Base-by-base conservation (phyloP, 192 early-diverging fungal species). In the Endogone sp. region DNA sequence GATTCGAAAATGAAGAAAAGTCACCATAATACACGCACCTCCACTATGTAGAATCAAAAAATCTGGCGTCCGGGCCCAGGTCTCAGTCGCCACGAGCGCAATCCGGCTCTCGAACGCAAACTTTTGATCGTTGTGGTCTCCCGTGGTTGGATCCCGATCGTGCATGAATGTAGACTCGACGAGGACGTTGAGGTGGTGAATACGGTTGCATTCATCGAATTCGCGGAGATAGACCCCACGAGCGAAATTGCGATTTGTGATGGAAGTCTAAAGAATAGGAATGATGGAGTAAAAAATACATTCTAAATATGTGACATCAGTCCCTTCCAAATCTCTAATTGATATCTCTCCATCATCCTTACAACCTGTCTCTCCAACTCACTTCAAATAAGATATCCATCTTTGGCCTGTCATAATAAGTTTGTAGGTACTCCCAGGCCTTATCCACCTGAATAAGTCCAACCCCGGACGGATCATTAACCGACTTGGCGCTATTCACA, bases 161-260 rank as follows among this genome's bases (percentile, higher is more conserved):
- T 83, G 78, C 78, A 84, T 85, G 79, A 85, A 94, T 59, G 75
- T 82, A 31, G 85, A 91, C 60, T 69, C 65, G 6, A 89, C 79
- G 54, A 79, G 62, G 9, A 91, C 79, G 27, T 81, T 79, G 60
- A 89, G 37, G 29, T 83, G 77, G 57, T 91, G 86, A 9, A 82
- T 73, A 59, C 82, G 78, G 56, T 74, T 86, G 24, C 90, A 91
- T 68, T 95, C 91, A 54, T 88, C 82, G 57, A 78, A 67, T 55
- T 93, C 86, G 71, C 96, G 87, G 68, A 98, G 76, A 66, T 98
- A 98, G 55, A 98, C 81, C n/a, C 96, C 96, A 62, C 93, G 87
- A 28, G 75, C 82, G 13, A 67, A 69, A 56, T 84, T 78, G 24
- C 71, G 67, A 44, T 79, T 69, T 2, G 56, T 44, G 61, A 80